phyloP scores from a whole-genome alignment of 306 rosid genomes.

The Elaeagnus macrophylla region DNA sequence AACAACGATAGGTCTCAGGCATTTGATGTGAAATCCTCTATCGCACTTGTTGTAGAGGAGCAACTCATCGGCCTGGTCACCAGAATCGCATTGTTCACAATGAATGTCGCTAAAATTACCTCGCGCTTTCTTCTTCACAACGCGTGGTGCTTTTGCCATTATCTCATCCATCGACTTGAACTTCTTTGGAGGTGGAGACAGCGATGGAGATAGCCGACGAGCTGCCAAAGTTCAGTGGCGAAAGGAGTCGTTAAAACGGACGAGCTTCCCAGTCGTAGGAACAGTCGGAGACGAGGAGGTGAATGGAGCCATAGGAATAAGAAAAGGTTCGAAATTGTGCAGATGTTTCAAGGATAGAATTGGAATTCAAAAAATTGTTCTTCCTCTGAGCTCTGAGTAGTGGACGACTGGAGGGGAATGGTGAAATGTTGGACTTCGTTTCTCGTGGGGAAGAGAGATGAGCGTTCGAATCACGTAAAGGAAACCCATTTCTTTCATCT shows the following conservation, averaged over 20 bases:
- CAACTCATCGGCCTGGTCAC: conserved; percentile 58
- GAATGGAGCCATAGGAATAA: conserved; percentile 51
- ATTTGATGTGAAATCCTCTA: conserved; percentile 74
- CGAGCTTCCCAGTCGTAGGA: conserved; percentile 29
- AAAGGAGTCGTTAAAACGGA: conserved; percentile 28
- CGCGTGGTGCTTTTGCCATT: conserved; percentile 38
- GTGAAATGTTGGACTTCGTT: background rate
- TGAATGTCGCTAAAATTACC: conserved; percentile 29
- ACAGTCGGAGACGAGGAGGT: conserved; percentile 26
- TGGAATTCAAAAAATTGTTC: conserved; percentile 19
- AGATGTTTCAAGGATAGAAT: conserved; percentile 16
- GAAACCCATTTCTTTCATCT: no score
- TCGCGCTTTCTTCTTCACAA: conserved; percentile 30
- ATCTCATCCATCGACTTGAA: conserved; percentile 39
- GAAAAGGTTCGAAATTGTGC: conserved; percentile 9
- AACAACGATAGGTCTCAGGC: conserved; percentile 63
- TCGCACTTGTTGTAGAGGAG: conserved; percentile 77
- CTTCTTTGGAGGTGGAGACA: conserved; percentile 32
- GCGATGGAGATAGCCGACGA: conserved; percentile 10
- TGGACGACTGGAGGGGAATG: conserved; percentile 26
- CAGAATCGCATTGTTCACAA: conserved; percentile 64
- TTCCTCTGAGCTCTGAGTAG: background rate
- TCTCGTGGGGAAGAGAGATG: conserved; percentile 20
- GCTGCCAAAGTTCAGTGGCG: conserved; percentile 45
- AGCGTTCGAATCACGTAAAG: no score